A percentile compares a stretch with the other conserved stretches of the same genome.
These are phyloP conservation scores for Talaromyces thailandensis DNA, from an alignment of 495 filamentous ascomycete genomes.

Conservation along the genomic window DNA sequence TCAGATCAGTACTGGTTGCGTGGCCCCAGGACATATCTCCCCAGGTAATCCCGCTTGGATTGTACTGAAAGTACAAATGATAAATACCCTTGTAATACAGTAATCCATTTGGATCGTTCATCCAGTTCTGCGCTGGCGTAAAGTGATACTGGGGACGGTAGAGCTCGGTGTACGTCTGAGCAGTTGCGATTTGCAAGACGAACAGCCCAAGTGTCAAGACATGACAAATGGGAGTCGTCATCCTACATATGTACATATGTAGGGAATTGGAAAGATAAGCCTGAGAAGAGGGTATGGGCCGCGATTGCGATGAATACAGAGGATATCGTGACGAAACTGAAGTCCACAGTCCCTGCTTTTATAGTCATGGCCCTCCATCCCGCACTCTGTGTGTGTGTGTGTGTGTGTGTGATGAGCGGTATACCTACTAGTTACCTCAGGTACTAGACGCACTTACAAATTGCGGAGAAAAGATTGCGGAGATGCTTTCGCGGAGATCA, in stretches of 20 bases:
- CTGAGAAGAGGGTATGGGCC: neutral
- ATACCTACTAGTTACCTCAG: neutral
- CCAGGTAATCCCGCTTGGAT: constrained; percentile 28
- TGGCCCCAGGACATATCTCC: constrained; percentile 36
- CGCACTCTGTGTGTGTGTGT: neutral
- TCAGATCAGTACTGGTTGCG: constrained; percentile 27
- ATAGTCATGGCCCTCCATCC: neutral
- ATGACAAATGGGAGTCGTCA: neutral
- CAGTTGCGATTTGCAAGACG: neutral
- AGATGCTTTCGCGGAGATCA: too few relatives aligned
- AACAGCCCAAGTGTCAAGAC: neutral
- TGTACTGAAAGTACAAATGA: constrained; percentile 48
- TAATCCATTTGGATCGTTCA: constrained; percentile 52
- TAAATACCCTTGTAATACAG: constrained; percentile 38
- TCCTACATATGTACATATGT: neutral
- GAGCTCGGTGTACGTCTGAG: constrained; percentile 25
- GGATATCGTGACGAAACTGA: neutral
- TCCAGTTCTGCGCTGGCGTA: constrained; percentile 39
- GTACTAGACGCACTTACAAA: neutral
- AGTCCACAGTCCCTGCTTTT: neutral
- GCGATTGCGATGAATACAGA: neutral
- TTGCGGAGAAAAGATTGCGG: too few relatives aligned
- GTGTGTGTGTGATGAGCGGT: neutral
- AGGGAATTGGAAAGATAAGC: neutral
- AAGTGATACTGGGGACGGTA: constrained; percentile 41